Evolutionary conservation across 2,329 filamentous ascomycete species (phyloP), one percentile per base, ranked within the genome.

Genomic region (Cytospora chrysosperma): DNA sequence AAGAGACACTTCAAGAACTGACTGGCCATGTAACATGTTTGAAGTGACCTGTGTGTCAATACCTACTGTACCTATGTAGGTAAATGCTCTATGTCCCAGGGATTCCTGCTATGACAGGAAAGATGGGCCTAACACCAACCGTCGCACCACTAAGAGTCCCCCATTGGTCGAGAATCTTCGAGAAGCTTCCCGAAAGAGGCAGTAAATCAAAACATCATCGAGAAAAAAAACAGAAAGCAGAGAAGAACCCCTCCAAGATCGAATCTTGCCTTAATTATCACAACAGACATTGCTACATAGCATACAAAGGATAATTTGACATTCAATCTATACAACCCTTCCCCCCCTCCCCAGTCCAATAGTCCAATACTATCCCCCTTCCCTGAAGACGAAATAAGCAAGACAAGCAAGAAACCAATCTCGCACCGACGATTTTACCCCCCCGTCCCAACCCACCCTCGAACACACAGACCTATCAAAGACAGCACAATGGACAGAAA

Each of bases 101-200:
- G 37, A 19, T 40, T 40, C n/a, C 49, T 49, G 51, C 26, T 52
- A 53, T 60, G 51, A 55, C 52, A 60, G 50, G 21, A 37, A 51
- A 27, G 40, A 61, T 61, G 51, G 59, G 21, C 51, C 59, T 34
- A 49, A 47, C n/a, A 47, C 43, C 21, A 24, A 40, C 37, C 5
- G 32, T 34, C n/a, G 40, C 47, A 58, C 27, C 66, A 70, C 71
- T 74, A 74, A 66, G 56, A n/a, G n/a, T n/a, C 71, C 67, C 3
- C 3, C 68, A 72, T 60, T 15, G 70, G 67, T 56, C 71, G 68
- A 65, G 74, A 75, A 75, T 63, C 67, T 75, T 76, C 74, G 26
- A 72, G 74, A 76, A 75, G 54, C 59, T 74, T 75, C 72, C 69
- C 69, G 69, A 69, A 72, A 62, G 50, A n/a, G 67, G 63, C 61